Evolutionary conservation across 768 basidiomycete genomes (phyloP), one percentile per base, ranked within the genome.

Genomic region (Lepiota brunneoincarnata): DNA sequence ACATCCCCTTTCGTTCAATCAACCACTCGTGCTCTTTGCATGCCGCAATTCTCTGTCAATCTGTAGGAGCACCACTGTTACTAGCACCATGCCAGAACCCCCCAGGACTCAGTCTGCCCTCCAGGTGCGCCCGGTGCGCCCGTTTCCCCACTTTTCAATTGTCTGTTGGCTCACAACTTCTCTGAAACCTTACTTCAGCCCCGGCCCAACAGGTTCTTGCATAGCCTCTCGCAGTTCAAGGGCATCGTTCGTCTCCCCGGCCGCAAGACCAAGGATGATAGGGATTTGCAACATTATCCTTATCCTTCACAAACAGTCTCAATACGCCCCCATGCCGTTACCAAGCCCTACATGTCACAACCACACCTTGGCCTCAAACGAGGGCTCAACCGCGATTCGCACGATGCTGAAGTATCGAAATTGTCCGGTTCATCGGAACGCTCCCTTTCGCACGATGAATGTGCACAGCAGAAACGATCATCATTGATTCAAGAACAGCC

Each of bases 281-380:
- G 51, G 31, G 54, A 58, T 17, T n/a, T 64, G 14, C 38, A 48
- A 34, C 31, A 64, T 43, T 44, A 63, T 38, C 63, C 57, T 12
- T 63, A 61, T 55, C 36, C 59, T 31, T 53, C 54, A 36, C 51
- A 49, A 31, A 50, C 57, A 23, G 18, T 21, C n/a, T 45, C 42
- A n/a, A 49, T 37, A 44, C 35, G 42, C 6, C 43, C 46, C 14
- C 55, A 50, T 23, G 49, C 65, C 28, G 56, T 61, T 53, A 18
- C 63, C 31, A 79, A 77, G 56, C 75, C 75, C 6, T 78, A 72
- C 64, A 76, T 76, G 74, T 76, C 76, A 10, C 76, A 78, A 49
- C 75, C 77, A 1, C 61, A 69, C 49, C 69, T 76, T 3, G 67
- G 63, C 7, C 60, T 72, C 10, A 55, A 45, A 11, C 34, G 45